Evolutionary conservation across 108 stramenopile genomes (phyloP).

Genomic region (Seminavis robusta): DNA sequence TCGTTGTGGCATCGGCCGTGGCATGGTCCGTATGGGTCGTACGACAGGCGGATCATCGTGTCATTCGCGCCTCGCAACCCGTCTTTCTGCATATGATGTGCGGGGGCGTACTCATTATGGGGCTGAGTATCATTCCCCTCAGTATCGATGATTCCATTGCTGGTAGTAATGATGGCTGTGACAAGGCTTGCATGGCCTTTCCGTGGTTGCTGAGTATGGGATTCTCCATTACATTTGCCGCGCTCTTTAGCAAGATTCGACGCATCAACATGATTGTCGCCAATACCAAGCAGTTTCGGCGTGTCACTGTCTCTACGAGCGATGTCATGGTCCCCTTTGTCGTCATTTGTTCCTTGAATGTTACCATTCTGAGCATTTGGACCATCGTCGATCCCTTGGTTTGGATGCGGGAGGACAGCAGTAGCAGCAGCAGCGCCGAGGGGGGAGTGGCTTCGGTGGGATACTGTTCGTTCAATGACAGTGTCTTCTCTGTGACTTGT

Average conservation of each 20-base stretch:
- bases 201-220: conserved; percentile 48
- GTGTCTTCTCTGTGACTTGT: no score
- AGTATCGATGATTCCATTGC: conserved; percentile 2
- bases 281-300: background rate
- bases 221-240: conserved; percentile 43
- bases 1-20: background rate
- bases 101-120: conserved; percentile 51
- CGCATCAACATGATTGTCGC: conserved; percentile 22
- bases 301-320: conserved; percentile 19
- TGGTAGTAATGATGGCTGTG: conserved; percentile 4
- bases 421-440: no score
- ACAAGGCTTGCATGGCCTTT: conserved; percentile 5
- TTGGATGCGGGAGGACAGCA: no score
- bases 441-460: no score
- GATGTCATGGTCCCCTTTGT: conserved; percentile 54
- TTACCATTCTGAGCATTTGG: conserved; percentile 40
- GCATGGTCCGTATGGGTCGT: background rate
- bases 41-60: background rate
- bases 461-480: no score
- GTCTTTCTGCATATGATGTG: conserved; percentile 54
- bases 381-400: conserved; percentile 38
- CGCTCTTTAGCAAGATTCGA: conserved; percentile 59
- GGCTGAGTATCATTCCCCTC: conserved; percentile 22
- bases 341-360: conserved; percentile 25
- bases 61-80: conserved; percentile 49